phyloP scores from a whole-genome alignment of 176 grass and related monocot genomes.

The Calamus simplicifolius region DNA sequence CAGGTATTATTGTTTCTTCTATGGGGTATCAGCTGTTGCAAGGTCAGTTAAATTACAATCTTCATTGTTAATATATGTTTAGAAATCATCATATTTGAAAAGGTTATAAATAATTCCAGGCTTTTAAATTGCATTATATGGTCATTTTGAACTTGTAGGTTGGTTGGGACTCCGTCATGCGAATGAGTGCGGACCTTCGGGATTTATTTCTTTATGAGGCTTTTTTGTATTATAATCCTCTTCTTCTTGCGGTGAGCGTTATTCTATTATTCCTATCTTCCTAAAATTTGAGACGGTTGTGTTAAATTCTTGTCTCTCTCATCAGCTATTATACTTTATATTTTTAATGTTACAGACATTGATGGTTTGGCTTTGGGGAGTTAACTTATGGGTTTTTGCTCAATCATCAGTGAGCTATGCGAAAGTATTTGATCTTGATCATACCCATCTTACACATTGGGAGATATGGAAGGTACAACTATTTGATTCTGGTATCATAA shows the following conservation, averaged over 20 bases:
- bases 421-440: conserved; percentile 86
- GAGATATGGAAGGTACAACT: conserved; percentile 93
- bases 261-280: not conserved
- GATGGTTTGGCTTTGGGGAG: conserved; percentile 98
- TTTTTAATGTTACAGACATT: conserved; percentile 51
- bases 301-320: not conserved
- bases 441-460: conserved; percentile 70
- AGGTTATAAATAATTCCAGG: not conserved
- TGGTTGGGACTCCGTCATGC: conserved; percentile 91
- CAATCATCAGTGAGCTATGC: conserved; percentile 83
- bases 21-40: conserved; percentile 86
- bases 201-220: conserved; percentile 93
- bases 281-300: not conserved
- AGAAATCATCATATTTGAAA: not conserved
- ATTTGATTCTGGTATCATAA: not conserved
- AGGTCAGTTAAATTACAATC: conserved; percentile 47
- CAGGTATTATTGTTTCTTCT: conserved; percentile 81
- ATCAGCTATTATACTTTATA: conserved; percentile 2
- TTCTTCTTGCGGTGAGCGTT: conserved; percentile 79
- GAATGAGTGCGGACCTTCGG: conserved; percentile 84
- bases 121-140: conserved; percentile 8
- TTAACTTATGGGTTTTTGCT: conserved; percentile 90
- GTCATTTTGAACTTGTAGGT: conserved; percentile 37
- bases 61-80: too few species aligned
- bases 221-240: conserved; percentile 95